A percentile compares a stretch with the other conserved stretches of the same genome.
These are phyloP conservation scores for Sordariomycetes sp. DNA, from an alignment of 2,329 filamentous ascomycete species.

Conservation along the genomic window DNA sequence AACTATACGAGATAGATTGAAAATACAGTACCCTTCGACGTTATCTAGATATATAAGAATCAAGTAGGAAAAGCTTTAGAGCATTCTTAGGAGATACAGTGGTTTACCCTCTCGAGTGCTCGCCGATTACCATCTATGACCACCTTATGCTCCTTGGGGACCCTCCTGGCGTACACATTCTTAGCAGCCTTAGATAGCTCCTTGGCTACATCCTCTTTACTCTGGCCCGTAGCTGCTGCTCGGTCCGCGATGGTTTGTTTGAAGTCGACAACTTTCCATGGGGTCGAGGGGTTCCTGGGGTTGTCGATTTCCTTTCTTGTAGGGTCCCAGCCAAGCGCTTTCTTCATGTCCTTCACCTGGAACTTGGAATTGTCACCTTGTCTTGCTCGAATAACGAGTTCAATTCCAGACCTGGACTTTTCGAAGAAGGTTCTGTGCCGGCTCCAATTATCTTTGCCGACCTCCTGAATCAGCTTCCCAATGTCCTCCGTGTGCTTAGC, in stretches of 20 bases:
- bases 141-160: not conserved
- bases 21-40: not conserved
- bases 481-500: not conserved
- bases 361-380: not conserved
- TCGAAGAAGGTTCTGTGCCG: not conserved
- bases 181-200: too few species aligned
- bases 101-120: not conserved
- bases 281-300: not conserved
- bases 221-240: not conserved
- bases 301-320: not conserved
- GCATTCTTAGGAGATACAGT: not conserved
- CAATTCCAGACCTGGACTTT: not conserved
- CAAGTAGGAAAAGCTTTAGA: not conserved
- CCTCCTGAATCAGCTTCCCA: not conserved
- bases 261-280: not conserved
- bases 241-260: not conserved
- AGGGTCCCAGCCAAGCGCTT: not conserved
- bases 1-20: constrained; percentile 5
- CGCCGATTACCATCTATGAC: not conserved
- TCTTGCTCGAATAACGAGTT: not conserved
- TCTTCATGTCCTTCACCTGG: not conserved
- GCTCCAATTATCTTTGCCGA: not conserved
- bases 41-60: not conserved
- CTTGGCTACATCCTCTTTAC: not conserved
- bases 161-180: too few species aligned